These are phyloP conservation scores for Fraxinus floribunda DNA, from an alignment of 305 asterid genomes.

Conservation along the genomic window DNA sequence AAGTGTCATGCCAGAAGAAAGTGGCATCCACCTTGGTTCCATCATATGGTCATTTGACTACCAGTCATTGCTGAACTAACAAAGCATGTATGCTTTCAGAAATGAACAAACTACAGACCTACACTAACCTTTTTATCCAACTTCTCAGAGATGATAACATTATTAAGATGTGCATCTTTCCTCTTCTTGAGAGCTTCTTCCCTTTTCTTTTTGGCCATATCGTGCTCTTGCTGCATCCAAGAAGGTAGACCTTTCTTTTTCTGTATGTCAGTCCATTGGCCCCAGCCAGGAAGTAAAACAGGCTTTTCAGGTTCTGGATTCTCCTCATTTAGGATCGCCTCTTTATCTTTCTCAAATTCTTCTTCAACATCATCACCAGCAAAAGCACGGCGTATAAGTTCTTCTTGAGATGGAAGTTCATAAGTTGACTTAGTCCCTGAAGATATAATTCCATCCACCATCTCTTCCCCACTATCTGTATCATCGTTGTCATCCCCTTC, in stretches of 20 bases:
- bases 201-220: slow-evolving; percentile 70
- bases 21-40: not conserved
- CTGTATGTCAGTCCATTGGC: slow-evolving; percentile 89
- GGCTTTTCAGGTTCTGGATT: slow-evolving; percentile 90
- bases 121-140: slow-evolving; percentile 71
- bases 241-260: slow-evolving; percentile 80
- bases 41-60: not conserved
- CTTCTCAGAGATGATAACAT: slow-evolving; percentile 94
- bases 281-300: slow-evolving; percentile 87
- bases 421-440: slow-evolving; percentile 59
- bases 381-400: slow-evolving; percentile 84
- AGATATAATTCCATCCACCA: slow-evolving; percentile 90
- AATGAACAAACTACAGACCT: not conserved
- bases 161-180: slow-evolving; percentile 75
- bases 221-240: slow-evolving; percentile 83
- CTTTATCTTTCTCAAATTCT: slow-evolving; percentile 76
- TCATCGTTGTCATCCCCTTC: slow-evolving; percentile 53
- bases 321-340: slow-evolving; percentile 71
- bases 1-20: not conserved
- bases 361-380: slow-evolving; percentile 96
- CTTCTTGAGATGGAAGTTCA: slow-evolving; percentile 86
- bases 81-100: slow-evolving; percentile 2
- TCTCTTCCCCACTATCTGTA: slow-evolving; percentile 70
- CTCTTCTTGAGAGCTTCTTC: slow-evolving; percentile 79
- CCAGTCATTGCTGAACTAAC: not conserved